Evolutionary conservation across 192 early-diverging fungal species (phyloP).

Genomic region (Linnemannia schmuckeri): DNA sequence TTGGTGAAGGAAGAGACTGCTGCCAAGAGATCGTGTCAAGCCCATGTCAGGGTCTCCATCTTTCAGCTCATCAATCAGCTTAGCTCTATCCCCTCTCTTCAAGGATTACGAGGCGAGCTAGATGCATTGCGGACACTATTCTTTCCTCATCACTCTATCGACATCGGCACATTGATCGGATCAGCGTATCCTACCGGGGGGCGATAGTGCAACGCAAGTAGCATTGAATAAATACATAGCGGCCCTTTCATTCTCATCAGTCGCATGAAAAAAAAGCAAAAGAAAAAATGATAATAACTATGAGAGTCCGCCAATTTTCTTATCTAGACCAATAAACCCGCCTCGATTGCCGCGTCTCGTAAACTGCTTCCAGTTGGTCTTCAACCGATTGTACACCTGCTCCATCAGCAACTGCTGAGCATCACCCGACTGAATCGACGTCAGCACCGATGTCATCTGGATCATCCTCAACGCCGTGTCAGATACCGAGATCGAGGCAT

Average conservation of each 20-base stretch:
- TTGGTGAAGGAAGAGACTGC: background rate
- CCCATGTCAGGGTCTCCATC: background rate
- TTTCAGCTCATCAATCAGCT: background rate
- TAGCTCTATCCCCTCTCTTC: background rate
- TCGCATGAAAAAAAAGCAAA: background rate
- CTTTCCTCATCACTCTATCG: background rate
- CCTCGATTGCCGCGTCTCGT: conserved; percentile 66
- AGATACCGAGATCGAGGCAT: conserved; percentile 70
- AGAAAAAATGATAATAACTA: background rate
- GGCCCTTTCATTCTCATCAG: background rate
- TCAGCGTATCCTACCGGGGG: background rate
- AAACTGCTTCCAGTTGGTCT: conserved; percentile 70
- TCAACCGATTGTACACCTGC: conserved; percentile 63
- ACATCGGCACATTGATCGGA: background rate
- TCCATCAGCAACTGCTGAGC: conserved; percentile 65
- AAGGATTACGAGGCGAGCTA: background rate
- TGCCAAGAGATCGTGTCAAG: background rate
- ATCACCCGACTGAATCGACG: conserved; percentile 63
- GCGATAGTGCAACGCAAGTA: background rate
- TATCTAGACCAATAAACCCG: conserved; percentile 65
- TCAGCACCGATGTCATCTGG: conserved; percentile 79
- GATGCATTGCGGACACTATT: background rate
- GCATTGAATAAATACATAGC: background rate
- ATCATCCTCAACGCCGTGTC: conserved; percentile 77
- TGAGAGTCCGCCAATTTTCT: conserved; percentile 3